Base-by-base conservation (phyloP, 495 filamentous ascomycete genomes). In the Trichoderma reesei region DNA sequence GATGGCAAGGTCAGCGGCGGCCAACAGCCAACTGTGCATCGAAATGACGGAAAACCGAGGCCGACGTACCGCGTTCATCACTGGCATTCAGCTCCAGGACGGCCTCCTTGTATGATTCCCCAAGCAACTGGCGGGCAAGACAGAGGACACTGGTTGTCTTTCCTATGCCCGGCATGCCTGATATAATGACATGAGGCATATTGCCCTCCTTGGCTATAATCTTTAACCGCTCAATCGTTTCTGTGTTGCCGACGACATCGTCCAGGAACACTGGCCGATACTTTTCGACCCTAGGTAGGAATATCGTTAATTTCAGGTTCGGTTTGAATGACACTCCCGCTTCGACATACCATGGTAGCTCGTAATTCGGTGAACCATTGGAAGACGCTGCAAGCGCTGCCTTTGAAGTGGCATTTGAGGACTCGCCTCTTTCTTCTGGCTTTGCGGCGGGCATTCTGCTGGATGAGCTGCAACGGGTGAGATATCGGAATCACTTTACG, bases 141-240 rank as follows among this genome's bases (percentile, higher is more conserved):
- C 95, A 98, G 60, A 98, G 76, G 36, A 99, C 86, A 38, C 92
- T 97, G 7, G 94, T 98, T 9, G 94, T 99, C 83, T 99, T 99
- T 63, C 94, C 94, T 73, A 98, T 99, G 71, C 94, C 94, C 8
- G 94, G 94, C 94, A 96, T 97, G 65, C 94, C 94, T 9, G 92
- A 96, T 70, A 99, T 99, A 75, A 99, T 99, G 72, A 99, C 80
- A 76, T 99, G 94, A 6, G 94, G 94, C 90, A 99, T 96, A 77
- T 99, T 99, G 69, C 94, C 94, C 80, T 99, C 94, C 75, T 92
- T 94, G 18, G 95, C 92, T 68, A 99, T 99, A 68, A 99, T 98
- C 74, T 99, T 98, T 68, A 99, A 80, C 20, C 94, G 89, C 75
- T 97, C 95, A 68, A 99, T 88, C 0, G 94, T 99, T 73, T 99